Evolutionary conservation across 2,329 filamentous ascomycete species (phyloP).

Genomic region (Sporothrix schenckii): DNA sequence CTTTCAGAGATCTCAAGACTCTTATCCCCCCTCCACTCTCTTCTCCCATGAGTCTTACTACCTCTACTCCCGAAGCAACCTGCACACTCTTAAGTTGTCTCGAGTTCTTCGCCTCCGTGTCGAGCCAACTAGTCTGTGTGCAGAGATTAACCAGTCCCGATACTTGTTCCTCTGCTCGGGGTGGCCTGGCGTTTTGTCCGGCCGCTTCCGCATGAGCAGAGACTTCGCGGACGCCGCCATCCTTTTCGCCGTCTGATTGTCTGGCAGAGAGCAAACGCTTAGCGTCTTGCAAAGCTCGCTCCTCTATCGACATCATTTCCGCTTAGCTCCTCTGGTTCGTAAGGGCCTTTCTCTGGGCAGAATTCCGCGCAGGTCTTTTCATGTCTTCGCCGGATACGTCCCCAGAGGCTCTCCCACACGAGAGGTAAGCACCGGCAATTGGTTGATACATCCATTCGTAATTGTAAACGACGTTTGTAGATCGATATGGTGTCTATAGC

Average conservation of each 20-base stretch:
- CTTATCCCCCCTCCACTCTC: neutral
- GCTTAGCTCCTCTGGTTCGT: slow-evolving; percentile 14
- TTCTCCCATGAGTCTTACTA: neutral
- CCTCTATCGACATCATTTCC: slow-evolving; percentile 7
- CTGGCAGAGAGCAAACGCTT: neutral
- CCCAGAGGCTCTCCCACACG: slow-evolving; percentile 19
- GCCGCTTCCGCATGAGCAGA: slow-evolving; percentile 39
- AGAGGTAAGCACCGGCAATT: slow-evolving; percentile 30
- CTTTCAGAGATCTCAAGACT: neutral
- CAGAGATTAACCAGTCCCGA: slow-evolving; percentile 64
- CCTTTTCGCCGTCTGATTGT: slow-evolving; percentile 27
- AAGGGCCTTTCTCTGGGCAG: slow-evolving; percentile 14
- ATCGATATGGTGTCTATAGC: no score
- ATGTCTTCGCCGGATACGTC: neutral
- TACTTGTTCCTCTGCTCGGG: slow-evolving; percentile 43
- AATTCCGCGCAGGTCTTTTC: slow-evolving; percentile 20
- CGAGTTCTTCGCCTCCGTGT: slow-evolving; percentile 73
- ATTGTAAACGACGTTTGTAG: neutral
- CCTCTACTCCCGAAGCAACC: slow-evolving; percentile 31
- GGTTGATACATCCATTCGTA: slow-evolving; percentile 30
- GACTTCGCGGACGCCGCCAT: slow-evolving; percentile 43
- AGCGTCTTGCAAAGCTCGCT: slow-evolving; percentile 31
- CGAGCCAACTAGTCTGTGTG: slow-evolving; percentile 97
- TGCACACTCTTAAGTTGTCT: slow-evolving; percentile 99
- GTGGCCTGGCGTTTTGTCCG: slow-evolving; percentile 55